Conservation (phyloP, 345 rosid species). For the Pistacia integerrima region DNA sequence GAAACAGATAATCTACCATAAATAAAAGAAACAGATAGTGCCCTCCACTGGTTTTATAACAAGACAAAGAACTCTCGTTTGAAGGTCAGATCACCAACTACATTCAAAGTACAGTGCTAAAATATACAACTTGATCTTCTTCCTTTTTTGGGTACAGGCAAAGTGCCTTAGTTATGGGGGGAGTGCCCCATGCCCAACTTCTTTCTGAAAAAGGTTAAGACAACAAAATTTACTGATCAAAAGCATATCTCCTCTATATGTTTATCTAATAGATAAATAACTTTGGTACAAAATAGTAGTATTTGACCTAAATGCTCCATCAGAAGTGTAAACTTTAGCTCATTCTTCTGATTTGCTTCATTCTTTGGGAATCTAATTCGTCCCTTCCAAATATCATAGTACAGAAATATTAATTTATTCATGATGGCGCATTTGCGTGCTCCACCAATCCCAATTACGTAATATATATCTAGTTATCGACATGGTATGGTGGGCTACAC, state of each 20-base stretch:
- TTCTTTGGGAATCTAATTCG: neutral
- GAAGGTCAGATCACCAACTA: neutral
- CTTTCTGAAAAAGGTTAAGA: neutral
- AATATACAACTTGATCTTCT: neutral
- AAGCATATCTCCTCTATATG: neutral
- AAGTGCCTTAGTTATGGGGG: too few species aligned
- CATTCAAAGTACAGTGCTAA: neutral
- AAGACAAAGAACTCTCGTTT: neutral
- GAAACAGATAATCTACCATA: neutral
- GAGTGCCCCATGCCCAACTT: too few species aligned
- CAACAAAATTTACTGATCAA: neutral
- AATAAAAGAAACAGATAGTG: neutral
- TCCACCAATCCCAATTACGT: neutral
- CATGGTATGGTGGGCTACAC: neutral
- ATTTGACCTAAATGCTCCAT: constrained; percentile 1
- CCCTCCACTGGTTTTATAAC: neutral
- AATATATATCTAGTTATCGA: neutral
- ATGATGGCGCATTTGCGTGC: constrained; percentile 7
- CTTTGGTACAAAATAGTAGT: neutral
- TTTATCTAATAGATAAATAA: neutral
- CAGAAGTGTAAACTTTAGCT: neutral
- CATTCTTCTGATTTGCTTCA: neutral
- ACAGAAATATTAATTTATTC: neutral
- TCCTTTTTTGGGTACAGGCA: too few species aligned
- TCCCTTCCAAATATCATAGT: neutral